These are phyloP conservation scores for Starmerella apis DNA, from an alignment of 805 yeast species.

Conservation along the genomic window DNA sequence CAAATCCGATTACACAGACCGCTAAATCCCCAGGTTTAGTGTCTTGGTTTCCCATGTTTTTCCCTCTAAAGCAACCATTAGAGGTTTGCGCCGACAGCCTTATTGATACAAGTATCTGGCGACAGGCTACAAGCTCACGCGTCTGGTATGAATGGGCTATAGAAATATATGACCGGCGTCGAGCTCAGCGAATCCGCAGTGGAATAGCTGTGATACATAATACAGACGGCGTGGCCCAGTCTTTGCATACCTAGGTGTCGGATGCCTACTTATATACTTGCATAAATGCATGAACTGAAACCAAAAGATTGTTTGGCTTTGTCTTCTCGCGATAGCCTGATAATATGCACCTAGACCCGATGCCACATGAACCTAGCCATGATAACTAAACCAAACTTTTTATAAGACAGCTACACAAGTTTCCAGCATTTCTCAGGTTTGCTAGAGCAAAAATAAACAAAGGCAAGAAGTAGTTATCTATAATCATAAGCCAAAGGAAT, in stretches of 20 bases:
- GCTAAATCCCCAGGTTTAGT: slow-evolving; percentile 37
- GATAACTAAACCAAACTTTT: too few species aligned
- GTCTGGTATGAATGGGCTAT: slow-evolving; percentile 60
- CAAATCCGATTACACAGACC: slow-evolving; percentile 35
- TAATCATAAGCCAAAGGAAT: too few species aligned
- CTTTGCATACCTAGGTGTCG: slow-evolving; percentile 6
- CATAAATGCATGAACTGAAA: too few species aligned
- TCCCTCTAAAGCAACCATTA: slow-evolving; percentile 50
- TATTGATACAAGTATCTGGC: slow-evolving; percentile 42
- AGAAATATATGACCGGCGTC: slow-evolving; percentile 17
- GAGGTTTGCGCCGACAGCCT: slow-evolving; percentile 46
- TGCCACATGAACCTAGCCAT: too few species aligned
- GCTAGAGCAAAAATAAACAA: too few species aligned
- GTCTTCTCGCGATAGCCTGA: too few species aligned
- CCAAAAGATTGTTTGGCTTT: too few species aligned
- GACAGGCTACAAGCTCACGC: slow-evolving; percentile 35
- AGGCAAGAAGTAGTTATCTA: too few species aligned
- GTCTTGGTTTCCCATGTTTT: slow-evolving; percentile 62
- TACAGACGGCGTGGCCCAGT: slow-evolving; percentile 23
- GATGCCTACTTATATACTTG: neutral
- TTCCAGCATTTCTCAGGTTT: too few species aligned
- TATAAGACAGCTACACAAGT: too few species aligned
- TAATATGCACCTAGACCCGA: too few species aligned
- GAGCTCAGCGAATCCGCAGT: slow-evolving; percentile 22
- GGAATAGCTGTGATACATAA: slow-evolving; percentile 29